Base-by-base conservation (phyloP, 2,329 filamentous ascomycete genomes). In the Apiospora koreana region DNA sequence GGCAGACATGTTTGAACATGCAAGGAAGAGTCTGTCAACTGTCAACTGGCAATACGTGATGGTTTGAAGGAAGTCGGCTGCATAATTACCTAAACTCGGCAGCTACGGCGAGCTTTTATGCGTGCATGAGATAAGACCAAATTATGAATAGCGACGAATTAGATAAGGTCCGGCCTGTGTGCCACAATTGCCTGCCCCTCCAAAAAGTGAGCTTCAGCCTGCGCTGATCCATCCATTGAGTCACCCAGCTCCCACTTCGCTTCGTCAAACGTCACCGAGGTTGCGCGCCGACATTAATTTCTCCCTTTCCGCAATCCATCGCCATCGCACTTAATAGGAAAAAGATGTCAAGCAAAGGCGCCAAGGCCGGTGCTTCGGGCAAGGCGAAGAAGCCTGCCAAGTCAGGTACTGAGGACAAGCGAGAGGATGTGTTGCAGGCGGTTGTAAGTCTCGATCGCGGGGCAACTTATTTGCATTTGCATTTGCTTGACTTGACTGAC, bases 351-450 rank as follows among this genome's bases (percentile, higher is more conserved):
- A 38, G 65, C 46, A 64, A 62, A 46, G 65, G 65, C 62, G 67
- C 66, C 45, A 45, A 50, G 38, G 69, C 70, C 45, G 79, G 75
- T 42, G 74, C 76, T 69, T 76, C 81, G 71, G 77, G 79, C 71
- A 87, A 88, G 81, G 83, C 83, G 75, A 89, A 88, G 77, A 88
- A 88, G 78, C 75, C 85, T 71, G 79, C 82, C 75, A 88, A 87
- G 74, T 74, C 82, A 68, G 83, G 83, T 74, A 81, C 78, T 38
- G 83, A 85, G 65, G 87, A 90, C 77, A 89, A 89, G 78, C 82
- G 84, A 75, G 88, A 90, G 74, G 87, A 89, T 78, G 84, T 86
- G 72, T 81, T 90, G 69, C 87, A 90, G 65, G 78, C 78, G 50
- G 78, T 80, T 69, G 78, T 76, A 75, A 68, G 77, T 73, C 67